Evolutionary conservation across 2,329 filamentous ascomycete species (phyloP), one percentile per base, ranked within the genome.

Genomic region (Trichoderma polysporum): DNA sequence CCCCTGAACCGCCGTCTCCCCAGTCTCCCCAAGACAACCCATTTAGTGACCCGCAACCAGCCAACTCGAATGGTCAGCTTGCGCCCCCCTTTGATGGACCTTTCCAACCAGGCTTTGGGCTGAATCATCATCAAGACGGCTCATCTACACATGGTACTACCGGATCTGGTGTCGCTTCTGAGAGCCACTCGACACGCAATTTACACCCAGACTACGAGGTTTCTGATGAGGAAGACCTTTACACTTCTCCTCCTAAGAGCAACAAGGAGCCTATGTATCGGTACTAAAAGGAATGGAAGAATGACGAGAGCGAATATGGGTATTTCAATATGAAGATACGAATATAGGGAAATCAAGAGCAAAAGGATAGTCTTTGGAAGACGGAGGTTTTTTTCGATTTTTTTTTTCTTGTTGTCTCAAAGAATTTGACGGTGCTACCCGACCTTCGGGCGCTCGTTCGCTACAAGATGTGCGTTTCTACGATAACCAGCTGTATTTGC

Each of bases 161-260:
- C 71, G 61, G 29, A 19, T 39, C 70, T 8, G 69, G 66, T 45
- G 71, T 67, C 27, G 67, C 68, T 35, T 56, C 69, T 15, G 58
- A 70, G 45, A 65, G 65, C 22, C 68, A 71, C 61, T 69, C 70
- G 33, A 71, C 69, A 3, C 64, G 69, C 33, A 53, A 60, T 19
- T 0, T 53, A 29, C 62, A 45, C 65, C 45, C 27, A 66, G 68
- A 57, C 52, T 63, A 71, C 15, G 74, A 77, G n/a, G 72, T 73
- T 31, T 75, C 73, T 3, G 74, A 77, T 41, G 75, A 78, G 39
- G 79, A 80, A 37, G 79, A 81, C 57, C 71, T 82, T 47, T 82
- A 83, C 64, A 77, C 79, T 50, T 74, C 78, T n/a, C 73, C 74
- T 17, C 73, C 76, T 22, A 80, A 77, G 71, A 54, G 49, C 17